Conservation (phyloP, 257 asterid species). For the Craterostigma plantagineum region DNA sequence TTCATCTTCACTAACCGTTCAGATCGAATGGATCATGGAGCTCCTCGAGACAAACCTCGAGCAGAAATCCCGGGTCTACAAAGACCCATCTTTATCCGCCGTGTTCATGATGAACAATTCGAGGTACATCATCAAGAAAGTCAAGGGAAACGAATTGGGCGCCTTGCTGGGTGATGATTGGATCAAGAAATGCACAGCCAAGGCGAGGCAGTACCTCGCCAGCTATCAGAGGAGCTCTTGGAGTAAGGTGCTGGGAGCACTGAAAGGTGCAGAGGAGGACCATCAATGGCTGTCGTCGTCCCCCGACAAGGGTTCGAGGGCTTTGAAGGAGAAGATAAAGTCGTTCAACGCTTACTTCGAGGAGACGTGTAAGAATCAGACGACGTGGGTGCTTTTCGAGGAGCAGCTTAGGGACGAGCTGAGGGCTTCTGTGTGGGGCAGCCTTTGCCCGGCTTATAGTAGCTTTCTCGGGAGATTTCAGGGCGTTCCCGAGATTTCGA, state of each 20-base stretch:
- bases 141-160: constrained; percentile 64
- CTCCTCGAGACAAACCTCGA: constrained; percentile 82
- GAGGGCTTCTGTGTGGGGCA: constrained; percentile 39
- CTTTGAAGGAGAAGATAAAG: constrained; percentile 62
- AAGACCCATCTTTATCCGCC: constrained; percentile 56
- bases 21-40: constrained; percentile 89
- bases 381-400: constrained; percentile 68
- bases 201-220: constrained; percentile 59
- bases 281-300: constrained; percentile 13
- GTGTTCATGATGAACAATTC: constrained; percentile 90
- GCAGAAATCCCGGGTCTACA: constrained; percentile 66
- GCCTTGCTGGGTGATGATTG: constrained; percentile 76
- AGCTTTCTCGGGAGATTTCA: constrained; percentile 48
- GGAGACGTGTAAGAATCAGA: constrained; percentile 51
- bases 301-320: constrained; percentile 43
- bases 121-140: constrained; percentile 77
- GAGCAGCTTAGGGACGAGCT: constrained; percentile 64
- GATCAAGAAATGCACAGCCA: constrained; percentile 65
- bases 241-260: constrained; percentile 69
- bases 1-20: constrained; percentile 44
- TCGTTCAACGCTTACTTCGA: constrained; percentile 60
- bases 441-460: constrained; percentile 41
- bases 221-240: constrained; percentile 83
- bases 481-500: constrained; percentile 31
- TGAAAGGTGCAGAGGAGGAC: constrained; percentile 42